Evolutionary conservation across 371 early-diverging fungal genomes (phyloP).

Genomic region (Apophysomyces variabilis): DNA sequence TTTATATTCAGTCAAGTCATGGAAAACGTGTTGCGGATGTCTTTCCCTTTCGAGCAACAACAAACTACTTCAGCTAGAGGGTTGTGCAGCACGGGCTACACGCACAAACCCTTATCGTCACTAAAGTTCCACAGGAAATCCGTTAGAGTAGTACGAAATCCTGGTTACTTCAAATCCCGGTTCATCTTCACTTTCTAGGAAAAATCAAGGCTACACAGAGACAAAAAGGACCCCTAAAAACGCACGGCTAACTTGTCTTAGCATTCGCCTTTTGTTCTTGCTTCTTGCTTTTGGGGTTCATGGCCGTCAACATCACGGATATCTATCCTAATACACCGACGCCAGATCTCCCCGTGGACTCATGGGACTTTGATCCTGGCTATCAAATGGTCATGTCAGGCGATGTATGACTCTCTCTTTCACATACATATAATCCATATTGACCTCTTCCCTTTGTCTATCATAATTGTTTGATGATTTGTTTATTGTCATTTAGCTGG

Average conservation of each 20-base stretch:
- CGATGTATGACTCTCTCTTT: not conserved
- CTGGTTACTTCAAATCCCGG: constrained; percentile 6
- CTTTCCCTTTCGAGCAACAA: not conserved
- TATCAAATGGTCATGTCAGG: constrained; percentile 16
- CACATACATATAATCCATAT: not conserved
- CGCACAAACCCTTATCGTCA: constrained; percentile 1
- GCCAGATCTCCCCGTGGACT: constrained; percentile 15
- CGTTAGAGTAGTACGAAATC: not conserved
- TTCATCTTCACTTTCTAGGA: constrained; percentile 9
- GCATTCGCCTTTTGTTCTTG: constrained; percentile 5
- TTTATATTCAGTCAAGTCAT: constrained; percentile 1
- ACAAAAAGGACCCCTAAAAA: constrained; percentile 8
- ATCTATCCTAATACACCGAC: constrained; percentile 24
- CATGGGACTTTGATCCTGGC: constrained; percentile 25
- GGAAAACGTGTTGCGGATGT: constrained; percentile 2
- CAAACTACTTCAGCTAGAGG: not conserved
- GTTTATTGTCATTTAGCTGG: not conserved
- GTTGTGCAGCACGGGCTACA: not conserved
- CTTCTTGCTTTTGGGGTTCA: constrained; percentile 10
- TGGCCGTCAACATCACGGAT: constrained; percentile 10
- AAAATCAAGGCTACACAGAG: constrained; percentile 1
- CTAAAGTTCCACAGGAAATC: not conserved
- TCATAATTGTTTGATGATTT: not conserved
- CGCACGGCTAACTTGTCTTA: constrained; percentile 12
- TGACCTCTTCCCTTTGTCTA: not conserved